Evolutionary conservation across 2,329 filamentous ascomycete species (phyloP), one percentile per base, ranked within the genome.

Genomic region (Colletotrichum gloeosporioides): DNA sequence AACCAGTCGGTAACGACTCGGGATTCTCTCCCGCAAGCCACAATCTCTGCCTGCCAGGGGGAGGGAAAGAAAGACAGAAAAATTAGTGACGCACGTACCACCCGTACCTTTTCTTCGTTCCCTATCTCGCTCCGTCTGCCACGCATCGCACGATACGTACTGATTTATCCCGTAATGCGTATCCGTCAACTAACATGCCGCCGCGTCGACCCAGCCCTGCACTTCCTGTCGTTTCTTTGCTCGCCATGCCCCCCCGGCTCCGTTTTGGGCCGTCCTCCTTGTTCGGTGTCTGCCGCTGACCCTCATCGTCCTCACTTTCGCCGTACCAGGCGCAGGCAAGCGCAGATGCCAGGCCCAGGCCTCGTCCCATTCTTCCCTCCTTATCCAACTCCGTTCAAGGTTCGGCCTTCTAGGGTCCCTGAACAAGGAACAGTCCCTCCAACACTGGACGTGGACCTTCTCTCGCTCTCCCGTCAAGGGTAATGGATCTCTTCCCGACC

Each of bases 301-400:
- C 69, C 69, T 72, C 69, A 61, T 62, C 68, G 44, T 72, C 69
- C 72, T 16, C 22, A 36, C 71, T 55, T 27, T 62, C 31, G 66
- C 63, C 65, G 72, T 75, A 62, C 73, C 64, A 39, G 57, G 16
- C 55, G 61, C 59, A 59, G 25, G 49, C 59, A 31, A 34, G 59
- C 44, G 67, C 59, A 61, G 53, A 16, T 55, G 53, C 53, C 22
- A 55, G 67, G 44, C 66, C 53, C 71, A 65, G 29, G 27, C 59
- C 69, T 73, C 36, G 61, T 75, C 55, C 73, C 55, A 68, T 64
- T 59, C 49, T 73, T 73, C 61, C 69, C 61, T 69, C 59, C 73
- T 73, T 76, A 69, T 69, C 64, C 73, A 73, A 69, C 73, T 69
- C 64, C 59, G 57, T 73, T 59, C 73, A 73, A 73, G 63, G 69